Conservation (phyloP, 768 basidiomycete species). For the Lactarius pseudohatsudake region DNA sequence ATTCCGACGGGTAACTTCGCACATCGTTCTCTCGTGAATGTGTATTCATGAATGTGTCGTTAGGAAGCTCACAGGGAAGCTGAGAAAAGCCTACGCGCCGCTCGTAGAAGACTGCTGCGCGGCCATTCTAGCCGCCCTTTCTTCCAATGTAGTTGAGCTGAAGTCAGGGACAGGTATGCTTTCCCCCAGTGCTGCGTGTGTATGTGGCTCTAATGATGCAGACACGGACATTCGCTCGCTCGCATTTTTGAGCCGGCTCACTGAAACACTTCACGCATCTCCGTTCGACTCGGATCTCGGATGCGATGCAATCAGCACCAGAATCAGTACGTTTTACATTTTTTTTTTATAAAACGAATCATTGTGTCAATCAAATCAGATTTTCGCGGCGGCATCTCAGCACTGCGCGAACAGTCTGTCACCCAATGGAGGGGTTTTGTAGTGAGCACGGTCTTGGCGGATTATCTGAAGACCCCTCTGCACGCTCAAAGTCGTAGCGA, state of each 20-base stretch:
- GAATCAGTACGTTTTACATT: conserved; percentile 17
- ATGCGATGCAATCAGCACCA: neutral
- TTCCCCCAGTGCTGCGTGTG: no score
- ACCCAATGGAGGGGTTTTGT: conserved; percentile 19
- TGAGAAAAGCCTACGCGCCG: conserved; percentile 37
- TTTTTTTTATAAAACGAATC: neutral
- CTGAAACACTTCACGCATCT: conserved; percentile 26
- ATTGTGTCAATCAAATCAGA: conserved; percentile 5
- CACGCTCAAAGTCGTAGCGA: neutral
- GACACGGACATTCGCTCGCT: conserved; percentile 22
- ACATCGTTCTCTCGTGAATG: neutral
- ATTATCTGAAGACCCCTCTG: conserved; percentile 13
- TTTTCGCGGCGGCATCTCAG: conserved; percentile 6
- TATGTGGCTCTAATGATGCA: neutral
- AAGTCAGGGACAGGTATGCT: conserved; percentile 18
- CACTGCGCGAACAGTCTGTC: conserved; percentile 12
- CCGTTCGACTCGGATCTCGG: conserved; percentile 22
- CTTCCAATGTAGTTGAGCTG: conserved; percentile 10
- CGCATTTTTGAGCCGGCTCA: conserved; percentile 28
- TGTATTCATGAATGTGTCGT: conserved; percentile 49
- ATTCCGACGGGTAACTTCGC: conserved; percentile 40
- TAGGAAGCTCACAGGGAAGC: conserved; percentile 50
- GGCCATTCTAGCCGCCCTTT: conserved; percentile 14
- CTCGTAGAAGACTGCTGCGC: conserved; percentile 23
- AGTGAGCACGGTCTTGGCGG: conserved; percentile 4